These are phyloP conservation scores for Ganoderma leucocontextum DNA, from an alignment of 1,284 basidiomycete species.

Conservation along the genomic window DNA sequence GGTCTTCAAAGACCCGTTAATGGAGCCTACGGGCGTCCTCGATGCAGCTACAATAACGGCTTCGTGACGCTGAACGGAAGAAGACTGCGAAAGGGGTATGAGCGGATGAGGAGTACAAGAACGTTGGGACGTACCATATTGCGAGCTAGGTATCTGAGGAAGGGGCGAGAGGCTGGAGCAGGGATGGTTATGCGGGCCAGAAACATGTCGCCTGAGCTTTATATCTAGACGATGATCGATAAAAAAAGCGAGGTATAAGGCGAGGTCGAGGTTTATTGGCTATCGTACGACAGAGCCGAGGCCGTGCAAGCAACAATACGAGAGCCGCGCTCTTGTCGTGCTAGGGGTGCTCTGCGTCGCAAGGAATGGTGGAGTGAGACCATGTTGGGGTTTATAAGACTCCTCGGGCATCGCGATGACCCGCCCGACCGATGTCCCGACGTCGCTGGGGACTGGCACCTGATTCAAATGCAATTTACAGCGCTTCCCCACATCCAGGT, in stretches of 20 bases:
- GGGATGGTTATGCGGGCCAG: constrained; percentile 46
- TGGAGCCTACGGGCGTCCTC: constrained; percentile 93
- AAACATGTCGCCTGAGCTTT: constrained; percentile 44
- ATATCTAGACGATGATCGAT: constrained; percentile 41
- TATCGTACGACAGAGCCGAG: constrained; percentile 37
- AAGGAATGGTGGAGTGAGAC: constrained; percentile 20
- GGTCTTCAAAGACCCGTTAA: constrained; percentile 90
- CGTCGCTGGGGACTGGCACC: constrained; percentile 21
- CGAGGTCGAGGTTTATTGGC: constrained; percentile 29
- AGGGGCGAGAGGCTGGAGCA: constrained; percentile 46
- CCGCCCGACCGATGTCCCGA: constrained; percentile 21
- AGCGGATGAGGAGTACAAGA: constrained; percentile 4
- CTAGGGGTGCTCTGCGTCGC: constrained; percentile 26
- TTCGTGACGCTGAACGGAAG: constrained; percentile 58
- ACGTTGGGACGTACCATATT: constrained; percentile 44
- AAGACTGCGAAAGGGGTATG: constrained; percentile 35
- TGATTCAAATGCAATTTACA: constrained; percentile 20
- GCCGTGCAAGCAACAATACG: constrained; percentile 19
- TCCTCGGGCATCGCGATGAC: constrained; percentile 25
- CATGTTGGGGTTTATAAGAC: constrained; percentile 28
- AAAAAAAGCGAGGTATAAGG: constrained; percentile 29
- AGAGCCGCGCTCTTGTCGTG: constrained; percentile 22
- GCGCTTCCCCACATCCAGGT: neutral
- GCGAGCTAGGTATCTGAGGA: constrained; percentile 47
- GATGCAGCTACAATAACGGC: constrained; percentile 96